Evolutionary conservation across 148 eudicot genomes (phyloP), one percentile per base, ranked within the genome.

Genomic region (Rhododendron ferrugineum): DNA sequence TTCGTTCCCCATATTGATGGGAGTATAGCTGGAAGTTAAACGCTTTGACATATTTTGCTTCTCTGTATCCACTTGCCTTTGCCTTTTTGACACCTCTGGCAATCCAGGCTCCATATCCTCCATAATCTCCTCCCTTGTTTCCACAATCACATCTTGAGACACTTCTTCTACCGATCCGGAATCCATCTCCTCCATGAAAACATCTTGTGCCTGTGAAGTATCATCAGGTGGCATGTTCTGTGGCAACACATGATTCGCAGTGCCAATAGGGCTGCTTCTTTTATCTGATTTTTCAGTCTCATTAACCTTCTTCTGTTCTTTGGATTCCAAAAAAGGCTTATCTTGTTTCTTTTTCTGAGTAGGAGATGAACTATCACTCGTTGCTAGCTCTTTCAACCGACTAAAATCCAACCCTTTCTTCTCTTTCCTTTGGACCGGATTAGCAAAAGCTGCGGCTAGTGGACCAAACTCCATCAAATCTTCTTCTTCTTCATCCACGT

Each of bases 331-430:
- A 80, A 22, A 26, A 66, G 49, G 11, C 49, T 46, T 80, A 11
- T 32, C 76, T 28, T 68, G 81, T 16, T 78, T 87, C 89, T 80
- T 88, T 74, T 82, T 58, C 11, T 78, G 86, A 74, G 79, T n/a
- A 44, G 32, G 52, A 64, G 88, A 86, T 81, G 62, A 60, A 83
- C 56, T 54, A 52, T 81, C 91, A 74, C 58, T 70, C 1, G 83
- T 86, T 50, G 87, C 56, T 34, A 91, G 79, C 86, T 92, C 93
- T 84, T 90, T 87, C 96, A 93, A 94, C 76, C 75, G 79, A 79
- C 91, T 95, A 81, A 97, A 90, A 92, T 95, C 91, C 87, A 97
- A 58, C 56, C 89, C 91, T 83, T 92, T 91, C 92, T 91, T 95
- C 87, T 93, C 89, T 88, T 93, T 93, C 90, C 89, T 93, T 83